Evolutionary conservation across 1,284 basidiomycete species (phyloP).

Genomic region (Melampsora medusae): DNA sequence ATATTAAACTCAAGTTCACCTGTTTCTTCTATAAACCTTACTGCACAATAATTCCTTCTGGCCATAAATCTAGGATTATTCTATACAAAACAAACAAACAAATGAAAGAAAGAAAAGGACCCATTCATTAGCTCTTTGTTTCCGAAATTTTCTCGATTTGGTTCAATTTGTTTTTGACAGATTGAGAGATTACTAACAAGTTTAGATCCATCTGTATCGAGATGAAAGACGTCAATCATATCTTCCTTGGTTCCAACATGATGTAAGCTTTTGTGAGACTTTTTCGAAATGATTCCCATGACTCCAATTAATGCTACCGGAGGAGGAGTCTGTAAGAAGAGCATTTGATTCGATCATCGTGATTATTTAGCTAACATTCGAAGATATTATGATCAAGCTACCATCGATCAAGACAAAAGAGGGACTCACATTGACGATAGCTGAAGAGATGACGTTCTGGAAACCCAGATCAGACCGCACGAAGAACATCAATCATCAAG

Average conservation of each 20-base stretch:
- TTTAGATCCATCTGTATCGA: constrained; percentile 29
- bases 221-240: constrained; percentile 32
- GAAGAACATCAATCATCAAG: constrained; percentile 4
- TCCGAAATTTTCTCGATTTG: too few species aligned
- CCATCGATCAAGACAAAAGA: not conserved
- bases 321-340: constrained; percentile 32
- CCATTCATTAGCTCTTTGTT: not conserved
- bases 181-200: not conserved
- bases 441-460: constrained; percentile 39
- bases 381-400: not conserved
- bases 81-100: not conserved
- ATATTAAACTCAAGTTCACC: constrained; percentile 81
- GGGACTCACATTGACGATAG: constrained; percentile 42
- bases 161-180: not conserved
- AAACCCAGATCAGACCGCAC: not conserved
- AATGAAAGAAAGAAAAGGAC: not conserved
- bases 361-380: not conserved
- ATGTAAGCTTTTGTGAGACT: constrained; percentile 26
- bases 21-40: constrained; percentile 63
- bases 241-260: constrained; percentile 26
- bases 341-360: not conserved
- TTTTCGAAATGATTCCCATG: constrained; percentile 31
- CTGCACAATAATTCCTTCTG: constrained; percentile 83
- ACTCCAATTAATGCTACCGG: constrained; percentile 32
- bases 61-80: constrained; percentile 65